These are phyloP conservation scores for Wickerhamiella occidentalis DNA, from an alignment of 805 yeast genomes.

Conservation along the genomic window DNA sequence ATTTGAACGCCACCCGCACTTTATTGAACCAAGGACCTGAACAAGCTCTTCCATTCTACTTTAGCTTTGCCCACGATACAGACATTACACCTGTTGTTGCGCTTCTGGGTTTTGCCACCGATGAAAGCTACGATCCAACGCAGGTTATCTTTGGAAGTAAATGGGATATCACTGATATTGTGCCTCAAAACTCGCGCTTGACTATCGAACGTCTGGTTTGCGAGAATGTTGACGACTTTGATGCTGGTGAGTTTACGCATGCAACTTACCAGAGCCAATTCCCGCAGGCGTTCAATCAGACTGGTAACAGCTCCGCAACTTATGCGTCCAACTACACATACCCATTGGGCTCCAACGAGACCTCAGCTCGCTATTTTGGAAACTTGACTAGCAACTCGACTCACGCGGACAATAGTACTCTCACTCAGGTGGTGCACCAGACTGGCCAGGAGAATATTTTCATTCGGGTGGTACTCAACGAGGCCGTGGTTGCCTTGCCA, in stretches of 20 bases:
- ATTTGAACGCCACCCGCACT: constrained; percentile 38
- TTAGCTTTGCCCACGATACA: constrained; percentile 46
- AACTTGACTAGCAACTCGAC: constrained; percentile 3
- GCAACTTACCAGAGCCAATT: constrained; percentile 8
- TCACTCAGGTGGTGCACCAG: background rate
- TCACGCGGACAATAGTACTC: background rate
- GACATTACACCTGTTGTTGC: constrained; percentile 40
- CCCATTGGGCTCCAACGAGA: constrained; percentile 8
- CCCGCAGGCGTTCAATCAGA: constrained; percentile 20
- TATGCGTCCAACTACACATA: constrained; percentile 16
- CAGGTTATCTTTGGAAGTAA: constrained; percentile 36
- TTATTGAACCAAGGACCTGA: constrained; percentile 34
- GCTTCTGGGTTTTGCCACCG: constrained; percentile 37
- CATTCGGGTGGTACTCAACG: constrained; percentile 41
- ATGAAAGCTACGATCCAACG: constrained; percentile 30
- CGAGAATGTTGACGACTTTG: constrained; percentile 24
- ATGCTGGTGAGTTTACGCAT: constrained; percentile 8
- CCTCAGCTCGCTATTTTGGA: constrained; percentile 3
- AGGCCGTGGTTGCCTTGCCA: constrained; percentile 41
- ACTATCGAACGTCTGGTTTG: constrained; percentile 32
- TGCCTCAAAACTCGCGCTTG: constrained; percentile 25
- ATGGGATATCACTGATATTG: constrained; percentile 36
- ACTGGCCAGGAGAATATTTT: constrained; percentile 25
- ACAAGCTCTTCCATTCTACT: constrained; percentile 31
- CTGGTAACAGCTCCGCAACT: constrained; percentile 15